phyloP scores from a whole-genome alignment of 768 basidiomycete species.

The Rhodotorula graminis region DNA sequence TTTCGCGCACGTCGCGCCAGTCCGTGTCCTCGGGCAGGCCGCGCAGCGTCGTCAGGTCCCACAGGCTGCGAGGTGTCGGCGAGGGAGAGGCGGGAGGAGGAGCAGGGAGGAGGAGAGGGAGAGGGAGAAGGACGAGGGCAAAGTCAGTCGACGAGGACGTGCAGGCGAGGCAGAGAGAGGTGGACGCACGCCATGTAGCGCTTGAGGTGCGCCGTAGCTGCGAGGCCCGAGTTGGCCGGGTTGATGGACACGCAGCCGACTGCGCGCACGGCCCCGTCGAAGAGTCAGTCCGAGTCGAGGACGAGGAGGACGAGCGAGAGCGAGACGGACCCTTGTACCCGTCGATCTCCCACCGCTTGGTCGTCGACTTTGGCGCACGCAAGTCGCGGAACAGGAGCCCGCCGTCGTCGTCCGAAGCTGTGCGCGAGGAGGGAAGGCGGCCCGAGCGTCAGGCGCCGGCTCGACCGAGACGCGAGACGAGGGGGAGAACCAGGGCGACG shows the following conservation, averaged over 20 bases:
- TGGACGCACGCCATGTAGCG: constrained; percentile 23
- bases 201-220: constrained; percentile 40
- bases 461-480: background rate
- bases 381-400: constrained; percentile 37
- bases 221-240: constrained; percentile 33
- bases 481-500: constrained; percentile 23
- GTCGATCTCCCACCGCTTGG: constrained; percentile 40
- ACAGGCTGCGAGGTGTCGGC: constrained; percentile 23
- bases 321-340: constrained; percentile 13
- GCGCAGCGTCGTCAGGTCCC: constrained; percentile 34
- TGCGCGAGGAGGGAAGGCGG: background rate
- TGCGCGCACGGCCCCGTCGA: background rate
- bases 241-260: constrained; percentile 38
- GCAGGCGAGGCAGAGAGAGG: background rate
- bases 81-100: background rate
- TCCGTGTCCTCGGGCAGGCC: constrained; percentile 1
- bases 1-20: constrained; percentile 10
- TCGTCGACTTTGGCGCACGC: constrained; percentile 22
- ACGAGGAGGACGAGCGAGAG: background rate
- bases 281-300: background rate
- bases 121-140: background rate
- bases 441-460: too few relatives aligned
- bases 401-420: constrained; percentile 33
- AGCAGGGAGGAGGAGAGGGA: background rate
- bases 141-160: too few relatives aligned